These are phyloP conservation scores for Picochlorum sp. DNA, from an alignment of 139 green algal species.

Conservation along the genomic window DNA sequence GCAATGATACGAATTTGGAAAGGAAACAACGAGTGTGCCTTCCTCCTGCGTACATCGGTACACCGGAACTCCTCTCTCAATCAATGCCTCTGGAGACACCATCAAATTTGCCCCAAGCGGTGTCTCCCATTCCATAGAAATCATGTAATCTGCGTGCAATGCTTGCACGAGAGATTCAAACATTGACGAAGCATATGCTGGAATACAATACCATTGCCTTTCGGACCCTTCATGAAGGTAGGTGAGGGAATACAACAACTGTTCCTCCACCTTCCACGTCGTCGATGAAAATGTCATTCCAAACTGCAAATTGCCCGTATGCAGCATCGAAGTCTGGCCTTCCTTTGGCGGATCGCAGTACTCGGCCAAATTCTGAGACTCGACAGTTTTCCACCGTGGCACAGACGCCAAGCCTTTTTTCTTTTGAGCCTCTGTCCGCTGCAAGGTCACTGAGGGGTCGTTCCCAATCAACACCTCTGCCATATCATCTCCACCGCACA, in stretches of 20 bases:
- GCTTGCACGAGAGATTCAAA: slow-evolving; percentile 59
- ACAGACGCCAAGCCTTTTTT: slow-evolving; percentile 33
- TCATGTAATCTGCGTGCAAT: slow-evolving; percentile 54
- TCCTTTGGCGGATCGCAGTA: slow-evolving; percentile 54
- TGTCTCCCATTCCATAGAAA: slow-evolving; percentile 44
- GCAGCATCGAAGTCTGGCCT: background rate
- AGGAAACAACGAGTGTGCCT: slow-evolving; percentile 78
- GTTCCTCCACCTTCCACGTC: slow-evolving; percentile 83
- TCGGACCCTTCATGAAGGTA: slow-evolving; percentile 75
- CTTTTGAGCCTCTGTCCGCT: slow-evolving; percentile 49
- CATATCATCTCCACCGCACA: slow-evolving; percentile 66
- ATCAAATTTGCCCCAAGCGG: slow-evolving; percentile 74
- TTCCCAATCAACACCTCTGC: slow-evolving; percentile 70
- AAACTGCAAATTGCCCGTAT: slow-evolving; percentile 45
- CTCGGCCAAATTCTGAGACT: slow-evolving; percentile 44
- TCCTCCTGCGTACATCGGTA: slow-evolving; percentile 34
- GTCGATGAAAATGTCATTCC: slow-evolving; percentile 69
- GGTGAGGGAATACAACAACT: slow-evolving; percentile 87
- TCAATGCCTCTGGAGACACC: slow-evolving; percentile 47
- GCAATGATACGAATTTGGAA: slow-evolving; percentile 67
- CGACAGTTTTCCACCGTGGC: slow-evolving; percentile 32
- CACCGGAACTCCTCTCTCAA: slow-evolving; percentile 40
- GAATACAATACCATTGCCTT: slow-evolving; percentile 67
- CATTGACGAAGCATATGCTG: slow-evolving; percentile 37
- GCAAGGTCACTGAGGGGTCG: slow-evolving; percentile 37